phyloP scores from a whole-genome alignment of 2,329 filamentous ascomycete species.

The Coleophoma eucalyptorum region DNA sequence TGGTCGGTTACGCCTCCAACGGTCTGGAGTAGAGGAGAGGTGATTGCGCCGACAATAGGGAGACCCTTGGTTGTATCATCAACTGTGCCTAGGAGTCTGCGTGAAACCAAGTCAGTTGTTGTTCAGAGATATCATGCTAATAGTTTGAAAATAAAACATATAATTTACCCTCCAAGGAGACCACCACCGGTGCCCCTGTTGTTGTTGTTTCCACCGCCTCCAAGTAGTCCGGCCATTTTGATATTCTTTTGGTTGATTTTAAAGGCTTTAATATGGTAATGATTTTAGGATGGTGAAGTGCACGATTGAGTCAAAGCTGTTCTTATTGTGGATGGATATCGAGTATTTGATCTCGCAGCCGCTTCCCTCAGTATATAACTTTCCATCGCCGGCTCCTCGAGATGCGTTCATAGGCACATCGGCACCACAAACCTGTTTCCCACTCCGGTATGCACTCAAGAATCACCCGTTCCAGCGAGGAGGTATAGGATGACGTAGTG shows the following conservation, averaged over 20 bases:
- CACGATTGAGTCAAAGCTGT: too few relatives aligned
- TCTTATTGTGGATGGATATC: too few relatives aligned
- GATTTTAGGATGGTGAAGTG: too few relatives aligned
- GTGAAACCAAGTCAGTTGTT: neutral
- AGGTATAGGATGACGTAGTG: too few relatives aligned
- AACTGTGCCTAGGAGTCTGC: conserved; percentile 16
- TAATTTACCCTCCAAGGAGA: conserved; percentile 11
- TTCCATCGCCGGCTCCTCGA: too few relatives aligned
- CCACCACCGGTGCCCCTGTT: conserved; percentile 9
- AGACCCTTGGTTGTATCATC: conserved; percentile 20
- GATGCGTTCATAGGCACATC: too few relatives aligned
- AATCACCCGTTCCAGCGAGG: too few relatives aligned
- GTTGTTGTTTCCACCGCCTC: conserved; percentile 14
- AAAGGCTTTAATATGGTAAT: too few relatives aligned
- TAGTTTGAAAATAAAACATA: neutral
- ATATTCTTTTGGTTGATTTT: neutral
- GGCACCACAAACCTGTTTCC: too few relatives aligned
- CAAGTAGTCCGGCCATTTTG: conserved; percentile 42
- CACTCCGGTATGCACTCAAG: too few relatives aligned
- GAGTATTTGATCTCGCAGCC: too few relatives aligned
- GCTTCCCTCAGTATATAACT: too few relatives aligned
- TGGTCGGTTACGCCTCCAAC: conserved; percentile 20
- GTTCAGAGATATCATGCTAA: neutral
- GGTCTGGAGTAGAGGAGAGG: conserved; percentile 19
- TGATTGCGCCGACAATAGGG: conserved; percentile 16